phyloP scores from a whole-genome alignment of 805 yeast genomes.

The Trichomonascus vanleenenianus region DNA sequence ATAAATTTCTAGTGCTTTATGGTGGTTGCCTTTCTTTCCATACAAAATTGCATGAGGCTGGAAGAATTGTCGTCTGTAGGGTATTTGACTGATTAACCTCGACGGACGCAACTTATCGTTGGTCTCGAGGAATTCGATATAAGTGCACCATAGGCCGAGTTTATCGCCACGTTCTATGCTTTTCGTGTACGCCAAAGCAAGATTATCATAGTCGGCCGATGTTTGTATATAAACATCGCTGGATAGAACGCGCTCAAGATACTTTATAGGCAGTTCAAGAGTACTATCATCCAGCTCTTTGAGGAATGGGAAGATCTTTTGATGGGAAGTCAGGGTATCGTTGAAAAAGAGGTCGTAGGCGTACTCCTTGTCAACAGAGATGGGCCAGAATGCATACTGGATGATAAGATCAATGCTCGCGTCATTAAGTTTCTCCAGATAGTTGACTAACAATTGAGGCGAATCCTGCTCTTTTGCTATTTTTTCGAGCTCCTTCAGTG shows the following conservation, averaged over 20 bases:
- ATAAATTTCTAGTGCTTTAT: conserved; percentile 53
- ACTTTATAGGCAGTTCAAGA: conserved; percentile 32
- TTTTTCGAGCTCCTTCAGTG: conserved; percentile 50
- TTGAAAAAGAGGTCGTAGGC: conserved; percentile 54
- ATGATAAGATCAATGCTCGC: conserved; percentile 47
- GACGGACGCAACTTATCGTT: conserved; percentile 35
- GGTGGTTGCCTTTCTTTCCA: conserved; percentile 51
- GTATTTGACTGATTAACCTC: conserved; percentile 27
- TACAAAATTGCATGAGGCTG: conserved; percentile 51
- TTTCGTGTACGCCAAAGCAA: conserved; percentile 40
- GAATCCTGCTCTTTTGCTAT: conserved; percentile 26
- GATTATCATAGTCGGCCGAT: conserved; percentile 27
- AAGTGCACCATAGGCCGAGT: conserved; percentile 1
- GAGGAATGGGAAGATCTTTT: conserved; percentile 48
- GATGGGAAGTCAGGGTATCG: conserved; percentile 49
- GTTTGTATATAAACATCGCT: too few relatives aligned
- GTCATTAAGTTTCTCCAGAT: conserved; percentile 17
- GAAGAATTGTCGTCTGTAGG: conserved; percentile 18
- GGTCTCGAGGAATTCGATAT: conserved; percentile 27
- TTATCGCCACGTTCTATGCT: conserved; percentile 19
- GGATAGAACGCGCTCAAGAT: conserved; percentile 34
- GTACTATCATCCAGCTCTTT: conserved; percentile 20
- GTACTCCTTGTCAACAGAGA: conserved; percentile 32
- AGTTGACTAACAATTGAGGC: conserved; percentile 19
- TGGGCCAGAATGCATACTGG: conserved; percentile 46